Evolutionary conservation across 176 grass and related monocot genomes (phyloP).

Genomic region (Lolium rigidum): DNA sequence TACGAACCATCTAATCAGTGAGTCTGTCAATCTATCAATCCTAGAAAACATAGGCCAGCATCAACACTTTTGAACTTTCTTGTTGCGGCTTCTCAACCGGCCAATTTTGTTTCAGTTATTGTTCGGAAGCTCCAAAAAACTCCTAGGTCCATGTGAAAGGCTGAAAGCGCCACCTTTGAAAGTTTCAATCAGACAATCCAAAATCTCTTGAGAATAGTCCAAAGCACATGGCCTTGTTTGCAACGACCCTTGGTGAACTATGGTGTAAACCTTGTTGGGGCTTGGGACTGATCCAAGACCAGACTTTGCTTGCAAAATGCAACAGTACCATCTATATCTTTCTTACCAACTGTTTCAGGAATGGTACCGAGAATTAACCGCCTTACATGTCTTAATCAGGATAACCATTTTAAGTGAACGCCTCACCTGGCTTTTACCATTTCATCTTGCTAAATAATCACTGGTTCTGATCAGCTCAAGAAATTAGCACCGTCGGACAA

Average conservation of each 20-base stretch:
- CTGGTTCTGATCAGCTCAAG: background rate
- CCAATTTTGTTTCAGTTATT: background rate
- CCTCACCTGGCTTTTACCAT: background rate
- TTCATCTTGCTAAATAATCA: background rate
- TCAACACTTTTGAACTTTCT: conserved; percentile 18
- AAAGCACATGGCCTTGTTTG: conserved; percentile 23
- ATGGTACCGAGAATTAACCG: too few relatives aligned
- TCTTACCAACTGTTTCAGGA: background rate
- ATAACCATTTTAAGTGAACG: background rate
- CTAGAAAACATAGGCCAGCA: conserved; percentile 22
- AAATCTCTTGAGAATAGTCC: background rate
- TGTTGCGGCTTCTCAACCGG: background rate
- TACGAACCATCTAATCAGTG: background rate
- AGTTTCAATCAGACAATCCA: background rate
- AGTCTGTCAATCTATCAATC: background rate
- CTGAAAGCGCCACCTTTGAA: conserved; percentile 32
- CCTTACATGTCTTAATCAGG: background rate
- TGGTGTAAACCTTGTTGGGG: background rate
- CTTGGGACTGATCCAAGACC: background rate
- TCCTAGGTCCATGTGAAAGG: background rate
- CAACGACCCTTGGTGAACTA: background rate
- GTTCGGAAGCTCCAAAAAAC: background rate
- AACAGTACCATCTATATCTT: background rate
- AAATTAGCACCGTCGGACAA: background rate
- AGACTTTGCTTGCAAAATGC: background rate